Evolutionary conservation across 805 yeast genomes (phyloP).

Genomic region (Metschnikowia sp.): DNA sequence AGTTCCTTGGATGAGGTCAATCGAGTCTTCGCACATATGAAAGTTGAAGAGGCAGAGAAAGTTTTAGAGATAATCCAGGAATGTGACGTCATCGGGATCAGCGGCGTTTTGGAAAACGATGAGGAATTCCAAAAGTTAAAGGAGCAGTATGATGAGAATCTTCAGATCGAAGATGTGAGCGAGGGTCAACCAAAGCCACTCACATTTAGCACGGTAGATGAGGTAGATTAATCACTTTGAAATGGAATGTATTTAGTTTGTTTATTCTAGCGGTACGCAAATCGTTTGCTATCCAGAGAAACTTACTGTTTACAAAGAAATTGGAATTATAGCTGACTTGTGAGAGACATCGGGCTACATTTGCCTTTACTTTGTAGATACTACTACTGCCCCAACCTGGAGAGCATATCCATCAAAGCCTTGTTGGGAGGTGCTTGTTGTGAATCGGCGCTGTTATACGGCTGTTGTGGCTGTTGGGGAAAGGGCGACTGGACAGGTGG

Average conservation of each 20-base stretch:
- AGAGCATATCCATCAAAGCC: constrained; percentile 36
- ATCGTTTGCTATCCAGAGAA: not conserved
- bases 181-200: not conserved
- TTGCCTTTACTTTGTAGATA: not conserved
- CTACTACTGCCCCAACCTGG: constrained; percentile 27
- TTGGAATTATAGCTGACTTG: not conserved
- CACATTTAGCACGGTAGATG: constrained; percentile 9
- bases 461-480: constrained; percentile 11
- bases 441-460: constrained; percentile 11
- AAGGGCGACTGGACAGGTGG: not conserved
- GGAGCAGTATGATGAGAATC: constrained; percentile 42
- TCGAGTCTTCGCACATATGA: constrained; percentile 69
- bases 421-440: constrained; percentile 15
- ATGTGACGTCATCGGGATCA: constrained; percentile 80
- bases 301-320: not conserved
- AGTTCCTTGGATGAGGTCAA: constrained; percentile 75
- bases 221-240: constrained; percentile 5
- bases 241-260: not conserved
- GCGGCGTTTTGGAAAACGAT: constrained; percentile 71
- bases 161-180: constrained; percentile 11
- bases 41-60: constrained; percentile 75
- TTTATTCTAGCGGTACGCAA: not conserved
- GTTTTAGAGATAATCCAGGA: constrained; percentile 71
- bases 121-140: constrained; percentile 57
- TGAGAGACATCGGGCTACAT: not conserved